phyloP scores from a whole-genome alignment of 2,329 filamentous ascomycete genomes.

The Zasmidium citrigriseum region DNA sequence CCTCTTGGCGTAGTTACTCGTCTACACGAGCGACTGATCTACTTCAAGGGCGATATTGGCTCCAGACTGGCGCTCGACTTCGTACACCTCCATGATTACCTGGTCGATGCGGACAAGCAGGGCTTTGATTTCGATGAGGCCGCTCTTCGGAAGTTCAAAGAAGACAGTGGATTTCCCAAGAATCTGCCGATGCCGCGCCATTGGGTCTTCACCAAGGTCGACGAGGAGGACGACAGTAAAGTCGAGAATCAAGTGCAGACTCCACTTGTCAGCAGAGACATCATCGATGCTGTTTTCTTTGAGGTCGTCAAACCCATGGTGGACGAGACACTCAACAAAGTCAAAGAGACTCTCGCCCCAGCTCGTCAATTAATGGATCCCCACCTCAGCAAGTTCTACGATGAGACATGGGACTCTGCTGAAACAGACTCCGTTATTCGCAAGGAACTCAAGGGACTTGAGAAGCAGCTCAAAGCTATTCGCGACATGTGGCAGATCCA shows the following conservation, averaged over 20 bases:
- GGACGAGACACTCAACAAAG: conserved; percentile 16
- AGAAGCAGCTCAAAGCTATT: conserved; percentile 4
- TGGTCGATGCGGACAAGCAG: conserved; percentile 50
- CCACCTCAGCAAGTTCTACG: conserved; percentile 11
- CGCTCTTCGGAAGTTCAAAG: conserved; percentile 53
- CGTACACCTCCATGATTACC: conserved; percentile 45
- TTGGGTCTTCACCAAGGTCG: conserved; percentile 23
- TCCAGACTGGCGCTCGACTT: conserved; percentile 22
- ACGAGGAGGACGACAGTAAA: conserved; percentile 32
- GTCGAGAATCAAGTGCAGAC: conserved; percentile 17
- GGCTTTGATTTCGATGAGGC: conserved; percentile 51
- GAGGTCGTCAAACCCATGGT: conserved; percentile 27
- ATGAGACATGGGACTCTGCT: conserved; percentile 3
- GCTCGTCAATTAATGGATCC: conserved; percentile 2
- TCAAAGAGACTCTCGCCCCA: conserved; percentile 9
- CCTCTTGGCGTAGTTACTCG: conserved; percentile 66
- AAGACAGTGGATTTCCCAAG: conserved; percentile 51
- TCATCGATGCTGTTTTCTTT: conserved; percentile 60
- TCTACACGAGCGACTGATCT: conserved; percentile 64
- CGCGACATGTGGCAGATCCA: conserved; percentile 3
- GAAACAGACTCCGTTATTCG: background rate
- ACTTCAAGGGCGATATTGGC: conserved; percentile 38
- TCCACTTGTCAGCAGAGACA: conserved; percentile 41
- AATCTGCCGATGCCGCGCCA: conserved; percentile 41
- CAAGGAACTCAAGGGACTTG: conserved; percentile 13